Base-by-base conservation (phyloP, 2,329 filamentous ascomycete genomes). In the Phyllosticta citriasiana region DNA sequence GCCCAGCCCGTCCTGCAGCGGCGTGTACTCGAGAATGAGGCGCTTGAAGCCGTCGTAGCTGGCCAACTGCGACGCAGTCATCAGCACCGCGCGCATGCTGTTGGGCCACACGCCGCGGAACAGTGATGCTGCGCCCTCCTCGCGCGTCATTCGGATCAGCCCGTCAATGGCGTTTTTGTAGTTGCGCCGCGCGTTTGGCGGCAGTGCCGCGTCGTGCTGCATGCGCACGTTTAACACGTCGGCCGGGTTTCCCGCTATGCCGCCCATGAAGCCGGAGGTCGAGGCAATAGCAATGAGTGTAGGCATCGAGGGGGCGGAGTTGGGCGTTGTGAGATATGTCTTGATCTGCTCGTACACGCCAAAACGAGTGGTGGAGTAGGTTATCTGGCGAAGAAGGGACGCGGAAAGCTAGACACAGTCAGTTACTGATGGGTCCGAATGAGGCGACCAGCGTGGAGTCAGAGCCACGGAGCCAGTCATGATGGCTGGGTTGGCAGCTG, bases 161-260 rank as follows among this genome's bases (percentile, higher is more conserved):
- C 94, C 94, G 71, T 97, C 87, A 55, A 97, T 74, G 2, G 92
- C 94, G 73, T 97, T 84, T 65, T 85, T 87, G 78, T 99, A 99
- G 75, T 96, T 94, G 61, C 93, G 84, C 55, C 90, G 85, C 70
- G 95, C 79, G 4, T 82, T 81, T 0, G 77, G 69, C 0, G 91
- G 88, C 1, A 97, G 84, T 0, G 91, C 85, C 2, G 89, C 87
- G 68, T 88, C 94, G 76, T 96, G 90, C 77, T 99, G 94, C 94
- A 99, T 99, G 66, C 94, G 90, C 57, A 99, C 94, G 76, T 99
- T 99, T 70, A 97, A 81, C 35, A 99, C 91, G 73, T 99, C 94
- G 66, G 92, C 93, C 2, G 92, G 91, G 77, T 97, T 99, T 66
- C 94, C 94, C 5, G 88, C 89, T 55, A 97, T 78, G 57, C 94